Evolutionary conservation across 2,329 filamentous ascomycete species (phyloP), one percentile per base, ranked within the genome.

Genomic region (Diaporthe citriasiana): DNA sequence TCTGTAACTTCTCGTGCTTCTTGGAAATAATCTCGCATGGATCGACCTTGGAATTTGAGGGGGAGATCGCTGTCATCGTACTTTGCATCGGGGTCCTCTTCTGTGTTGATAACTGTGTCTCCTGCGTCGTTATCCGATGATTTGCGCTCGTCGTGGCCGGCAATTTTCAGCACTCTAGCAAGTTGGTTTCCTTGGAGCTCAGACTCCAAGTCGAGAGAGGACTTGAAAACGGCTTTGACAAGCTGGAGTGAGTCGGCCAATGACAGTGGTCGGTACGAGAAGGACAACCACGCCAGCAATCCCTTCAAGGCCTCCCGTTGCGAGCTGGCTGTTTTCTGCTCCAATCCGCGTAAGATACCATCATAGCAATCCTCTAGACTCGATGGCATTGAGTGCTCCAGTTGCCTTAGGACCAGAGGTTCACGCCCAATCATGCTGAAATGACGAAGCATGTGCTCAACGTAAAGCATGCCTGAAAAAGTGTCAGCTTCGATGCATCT

Each of bases 371-470:
- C 38, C 25, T 63, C 57, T 45, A 45, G 57, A 13, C 17, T 30
- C 9, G 25, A 6, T 25, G 57, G 57, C 57, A 63, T 63, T 4
- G 57, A 45, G 27, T 63, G 25, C 30, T 70, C 50, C 13, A 73
- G 42, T n/a, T 73, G 63, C 72, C 70, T 73, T 22, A 73, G 35
- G 15, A 73, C 69, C 12, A 70, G 63, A 40, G 35, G 30, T 27
- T 25, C 65, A 19, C 72, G 72, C 10, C 65, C 72, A 9, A 70
- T 70, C 35, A n/a, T 60, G 53, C 63, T 73, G 51, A 73, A 70
- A 22, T 70, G 65, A 25, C 72, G 72, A 15, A 73, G 38, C 35
- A 57, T 73, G 50, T 73, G 65, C 38, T 73, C 72, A 35, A 42
- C 53, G n/a, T 73, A 73, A 19, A 70, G 72, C 59, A 73, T 70